These are phyloP conservation scores for Gomphus sp. DNA, from an alignment of 1,284 basidiomycete species.

Conservation along the genomic window DNA sequence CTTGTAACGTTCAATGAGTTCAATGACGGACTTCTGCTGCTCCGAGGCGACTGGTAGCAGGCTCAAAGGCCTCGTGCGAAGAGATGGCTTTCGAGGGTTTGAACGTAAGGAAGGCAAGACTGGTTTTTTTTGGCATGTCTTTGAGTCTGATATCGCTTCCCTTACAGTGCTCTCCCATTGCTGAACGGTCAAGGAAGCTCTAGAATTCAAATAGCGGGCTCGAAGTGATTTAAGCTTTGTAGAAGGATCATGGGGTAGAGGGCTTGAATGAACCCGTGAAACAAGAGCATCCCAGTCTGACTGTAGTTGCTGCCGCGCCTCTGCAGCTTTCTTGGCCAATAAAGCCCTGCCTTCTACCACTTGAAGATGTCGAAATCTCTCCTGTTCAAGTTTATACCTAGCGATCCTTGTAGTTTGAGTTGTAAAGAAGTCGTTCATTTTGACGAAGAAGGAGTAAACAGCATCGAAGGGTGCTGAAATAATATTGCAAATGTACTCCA, in stretches of 20 bases:
- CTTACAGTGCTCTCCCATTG: slow-evolving; percentile 57
- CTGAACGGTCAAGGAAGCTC: slow-evolving; percentile 34
- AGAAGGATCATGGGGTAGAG: slow-evolving; percentile 34
- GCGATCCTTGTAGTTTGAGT: slow-evolving; percentile 35
- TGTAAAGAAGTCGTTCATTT: slow-evolving; percentile 28
- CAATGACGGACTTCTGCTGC: slow-evolving; percentile 44
- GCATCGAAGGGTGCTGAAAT: slow-evolving; percentile 45
- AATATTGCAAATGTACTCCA: slow-evolving; percentile 42
- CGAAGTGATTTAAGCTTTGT: slow-evolving; percentile 29
- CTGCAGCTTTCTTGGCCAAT: slow-evolving; percentile 23
- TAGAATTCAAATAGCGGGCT: slow-evolving; percentile 45
- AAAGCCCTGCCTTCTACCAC: slow-evolving; percentile 38
- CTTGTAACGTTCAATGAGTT: slow-evolving; percentile 38
- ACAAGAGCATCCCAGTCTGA: slow-evolving; percentile 56
- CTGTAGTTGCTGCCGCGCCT: slow-evolving; percentile 29
- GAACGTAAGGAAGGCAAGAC: not conserved
- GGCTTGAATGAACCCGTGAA: slow-evolving; percentile 39
- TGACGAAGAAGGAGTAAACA: slow-evolving; percentile 37
- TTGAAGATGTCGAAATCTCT: slow-evolving; percentile 27
- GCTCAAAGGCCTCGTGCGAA: slow-evolving; percentile 16
- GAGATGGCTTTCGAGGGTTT: slow-evolving; percentile 12
- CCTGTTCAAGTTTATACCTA: slow-evolving; percentile 18
- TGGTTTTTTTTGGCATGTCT: not conserved
- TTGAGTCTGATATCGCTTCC: slow-evolving; percentile 10
- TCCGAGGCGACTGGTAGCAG: slow-evolving; percentile 29